Base-by-base conservation (phyloP, 2,329 filamentous ascomycete genomes). In the Domatiomyces globalis region DNA sequence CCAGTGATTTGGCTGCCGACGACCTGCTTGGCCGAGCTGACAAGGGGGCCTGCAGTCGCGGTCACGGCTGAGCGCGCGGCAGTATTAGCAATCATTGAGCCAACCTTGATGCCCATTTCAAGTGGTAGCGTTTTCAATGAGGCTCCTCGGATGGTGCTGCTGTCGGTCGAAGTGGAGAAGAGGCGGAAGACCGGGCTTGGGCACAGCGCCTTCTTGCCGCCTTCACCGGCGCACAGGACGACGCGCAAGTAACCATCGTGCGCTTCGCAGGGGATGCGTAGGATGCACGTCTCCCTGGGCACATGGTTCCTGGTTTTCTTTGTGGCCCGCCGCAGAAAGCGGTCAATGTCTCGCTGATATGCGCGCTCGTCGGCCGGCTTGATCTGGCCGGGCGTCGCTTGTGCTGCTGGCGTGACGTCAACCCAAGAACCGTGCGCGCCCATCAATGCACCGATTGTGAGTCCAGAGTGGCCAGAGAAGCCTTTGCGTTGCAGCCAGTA, bases 401-500 rank as follows among this genome's bases (percentile, higher is more conserved):
- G 69, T 1, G 71, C 65, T 0, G 69, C 68, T 0, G 83, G 83
- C 0, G 83, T 86, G 2, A 85, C 81, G 52, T 86, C 75, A 10
- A 85, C 69, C 83, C 83, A 86, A 58, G 68, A 72, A 6, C 73
- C 71, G 10, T 73, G 77, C 0, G 75, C 72, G 6, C 80, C 76
- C 36, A 85, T 66, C 1, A 85, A 63, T 0, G 80, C 76, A 62
- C 83, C 83, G 25, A 81, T 67, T 5, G 73, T 73, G 77, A 86
- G 83, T 17, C 83, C 83, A 47, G 80, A 73, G 60, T 81, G 81
- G 4, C 83, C 83, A 0, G 79, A 80, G 67, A 73, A 84, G 1
- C 83, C 83, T 56, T 80, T 82, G 53, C 74, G 74, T 66, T 86
- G 83, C 22, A 86, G 67, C 79, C 80, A 86, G 12, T 85, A 63